Percentiles rank a stretch among this genome's conserved stretches.
These are phyloP conservation scores for Candida tibetensis DNA, from an alignment of 805 yeast species.

Conservation along the genomic window DNA sequence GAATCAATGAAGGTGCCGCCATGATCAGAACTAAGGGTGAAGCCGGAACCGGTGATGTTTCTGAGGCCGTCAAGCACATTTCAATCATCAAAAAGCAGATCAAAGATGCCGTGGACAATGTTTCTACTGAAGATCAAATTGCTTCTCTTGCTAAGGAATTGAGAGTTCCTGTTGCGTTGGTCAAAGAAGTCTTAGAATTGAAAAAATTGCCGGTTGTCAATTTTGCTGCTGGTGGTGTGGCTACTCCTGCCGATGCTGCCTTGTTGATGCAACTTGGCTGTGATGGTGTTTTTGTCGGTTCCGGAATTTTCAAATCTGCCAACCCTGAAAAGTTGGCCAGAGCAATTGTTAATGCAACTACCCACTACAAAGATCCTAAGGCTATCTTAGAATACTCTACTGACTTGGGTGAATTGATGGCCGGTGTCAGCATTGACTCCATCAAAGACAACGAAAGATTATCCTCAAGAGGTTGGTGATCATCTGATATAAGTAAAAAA, in stretches of 20 bases:
- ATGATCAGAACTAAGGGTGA: slow-evolving; percentile 87
- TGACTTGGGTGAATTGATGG: slow-evolving; percentile 74
- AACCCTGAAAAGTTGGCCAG: slow-evolving; percentile 71
- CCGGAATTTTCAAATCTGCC: slow-evolving; percentile 73
- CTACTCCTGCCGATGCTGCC: slow-evolving; percentile 87
- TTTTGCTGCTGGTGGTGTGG: slow-evolving; percentile 87
- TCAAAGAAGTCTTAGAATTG: slow-evolving; percentile 47
- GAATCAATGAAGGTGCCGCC: slow-evolving; percentile 81
- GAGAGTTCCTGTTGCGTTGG: slow-evolving; percentile 57
- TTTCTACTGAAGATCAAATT: slow-evolving; percentile 45
- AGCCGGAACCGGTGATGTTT: slow-evolving; percentile 85
- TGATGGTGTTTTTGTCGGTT: slow-evolving; percentile 75
- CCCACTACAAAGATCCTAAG: slow-evolving; percentile 60
- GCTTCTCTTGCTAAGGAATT: slow-evolving; percentile 51
- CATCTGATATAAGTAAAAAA: neutral
- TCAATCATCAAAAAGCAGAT: slow-evolving; percentile 58
- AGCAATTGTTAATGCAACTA: slow-evolving; percentile 79
- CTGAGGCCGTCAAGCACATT: slow-evolving; percentile 78
- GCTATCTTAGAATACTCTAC: slow-evolving; percentile 63
- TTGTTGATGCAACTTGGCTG: slow-evolving; percentile 78
- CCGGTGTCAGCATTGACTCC: slow-evolving; percentile 60
- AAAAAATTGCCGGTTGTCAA: slow-evolving; percentile 73
- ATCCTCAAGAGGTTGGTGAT: slow-evolving; percentile 53
- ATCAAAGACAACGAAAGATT: slow-evolving; percentile 46
- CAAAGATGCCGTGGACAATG: slow-evolving; percentile 36